Percentiles rank a stretch among this genome's conserved stretches.
Evolutionary conservation across 2,329 filamentous ascomycete species (phyloP).

Genomic region (Penicillium psychrosexuale): DNA sequence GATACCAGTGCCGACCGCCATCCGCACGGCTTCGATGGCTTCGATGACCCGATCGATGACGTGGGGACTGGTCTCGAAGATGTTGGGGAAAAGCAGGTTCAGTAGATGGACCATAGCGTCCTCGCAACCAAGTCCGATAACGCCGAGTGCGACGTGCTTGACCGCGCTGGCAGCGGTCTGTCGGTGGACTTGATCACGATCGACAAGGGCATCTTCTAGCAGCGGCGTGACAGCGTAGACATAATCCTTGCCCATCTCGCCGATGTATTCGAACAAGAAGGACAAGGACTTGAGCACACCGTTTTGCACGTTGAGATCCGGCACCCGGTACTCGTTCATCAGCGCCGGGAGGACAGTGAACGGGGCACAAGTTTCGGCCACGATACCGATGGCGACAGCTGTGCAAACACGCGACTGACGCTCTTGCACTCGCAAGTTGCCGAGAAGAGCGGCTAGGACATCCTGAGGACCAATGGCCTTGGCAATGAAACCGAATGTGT

Average conservation of each 20-base stretch:
- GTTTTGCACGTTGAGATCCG: slow-evolving; percentile 97
- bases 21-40: slow-evolving; percentile 91
- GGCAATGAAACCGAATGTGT: slow-evolving; percentile 98
- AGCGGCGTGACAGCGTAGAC: slow-evolving; percentile 96
- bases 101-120: slow-evolving; percentile 98
- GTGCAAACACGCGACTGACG: slow-evolving; percentile 98
- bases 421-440: slow-evolving; percentile 95
- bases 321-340: slow-evolving; percentile 99
- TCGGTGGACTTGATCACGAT: slow-evolving; percentile 94
- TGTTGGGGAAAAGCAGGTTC: slow-evolving; percentile 91
- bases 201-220: slow-evolving; percentile 93
- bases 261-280: slow-evolving; percentile 98
- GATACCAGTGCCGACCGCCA: slow-evolving; percentile 85
- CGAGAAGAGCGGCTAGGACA: slow-evolving; percentile 89
- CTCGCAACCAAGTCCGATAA: slow-evolving; percentile 96
- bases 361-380: slow-evolving; percentile 95
- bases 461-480: slow-evolving; percentile 98
- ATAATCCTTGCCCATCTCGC: slow-evolving; percentile 99
- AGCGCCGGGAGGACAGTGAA: slow-evolving; percentile 97
- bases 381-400: slow-evolving; percentile 95
- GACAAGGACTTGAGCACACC: slow-evolving; percentile 95
- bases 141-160: slow-evolving; percentile 94
- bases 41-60: slow-evolving; percentile 98
- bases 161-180: slow-evolving; percentile 96
- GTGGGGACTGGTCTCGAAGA: slow-evolving; percentile 97